Evolutionary conservation across 805 yeast species (phyloP), one percentile per base, ranked within the genome.

Genomic region (Monosporozyma unispora): DNA sequence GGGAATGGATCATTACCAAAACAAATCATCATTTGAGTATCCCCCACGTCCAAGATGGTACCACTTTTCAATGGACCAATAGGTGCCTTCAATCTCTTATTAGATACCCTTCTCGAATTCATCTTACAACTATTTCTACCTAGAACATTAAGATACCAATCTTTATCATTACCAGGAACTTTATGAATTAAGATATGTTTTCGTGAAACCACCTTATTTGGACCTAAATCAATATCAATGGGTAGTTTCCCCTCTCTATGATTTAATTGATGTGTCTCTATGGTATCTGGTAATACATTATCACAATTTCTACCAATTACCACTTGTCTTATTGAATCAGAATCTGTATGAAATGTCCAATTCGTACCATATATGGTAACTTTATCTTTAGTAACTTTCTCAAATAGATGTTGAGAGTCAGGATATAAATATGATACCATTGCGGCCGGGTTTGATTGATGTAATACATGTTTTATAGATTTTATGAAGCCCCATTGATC

Each of bases 1-100:
- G 3, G 96, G 96, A 10, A 39, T 12, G 80, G 78, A 2, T 87
- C 79, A 63, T 89, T 96, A 1, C 98, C 98, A 54, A 91, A 71
- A 33, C 91, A 89, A 63, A 93, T 91, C 95, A 93, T 90, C 98
- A 93, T 93, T 68, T 93, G 98, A 10, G 96, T 87, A 5, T 96
- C 96, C 10, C 98, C 98, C 43, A 93, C 81, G 59, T 93, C 99
- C 51, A 93, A 69, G 12, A 93, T 81, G 43, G 89, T 84, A 16
- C 99, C 99, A 1, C 93, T 82, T 47, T 76, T 75, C 49, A 93
- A 39, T 39, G 42, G 42, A 11, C 42, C 42, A 39, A 39, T 39
- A 11, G 42, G 16, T 19, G 11, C 21, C 12, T 11, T 19, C 16
- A 39, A 39, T 21, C 8, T 39, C 8, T 39, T 39, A 39, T 39